Base-by-base conservation (phyloP, 305 asterid species). In the Fraxinus albicans region DNA sequence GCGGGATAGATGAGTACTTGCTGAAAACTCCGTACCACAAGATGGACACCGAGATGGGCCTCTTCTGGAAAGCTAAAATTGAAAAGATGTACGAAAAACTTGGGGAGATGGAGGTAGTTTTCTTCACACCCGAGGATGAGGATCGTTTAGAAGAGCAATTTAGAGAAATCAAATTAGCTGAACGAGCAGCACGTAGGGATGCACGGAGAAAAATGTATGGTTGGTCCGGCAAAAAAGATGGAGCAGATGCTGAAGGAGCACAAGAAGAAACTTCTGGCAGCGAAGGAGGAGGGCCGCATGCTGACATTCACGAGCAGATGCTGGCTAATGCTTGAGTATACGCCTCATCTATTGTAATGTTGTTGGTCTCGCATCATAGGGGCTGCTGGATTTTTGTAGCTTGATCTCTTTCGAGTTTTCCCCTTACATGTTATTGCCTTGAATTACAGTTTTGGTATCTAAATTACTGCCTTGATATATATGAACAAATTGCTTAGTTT, bases 1-100 rank as follows among this genome's bases (percentile, higher is more conserved):
- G 99, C 15, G 99, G 99, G 65, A 87, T 96, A 69, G 99, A 96
- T 47, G 98, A 96, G 91, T 95, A 96, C 88, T 81, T 96, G 89
- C 90, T 96, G 80, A 96, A 94, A 93, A 96, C 97, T 31, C 98
- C 98, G 1, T 92, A 96, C 89, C 93, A 90, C 67, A 94, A 95
- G 90, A 96, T 96, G 97, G 97, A 93, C 87, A 92, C 98, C 6
- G 99, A 96, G 86, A 85, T 89, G 83, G 98, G 99, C 69, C 91
- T 96, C 55, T 89, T 83, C 83, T 96, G 99, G 99, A 95, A 96
- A 87, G 90, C 97, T 35, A 96, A 93, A 88, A 92, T 96, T 13
- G 91, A 91, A 87, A 95, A 96, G 89, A 86, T 93, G 96, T 96
- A 96, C 74, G 92, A 91, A 89, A 97, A 96, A 79, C 97, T 95